Base-by-base conservation (phyloP, 306 rosid species). In the Glycine soja region DNA sequence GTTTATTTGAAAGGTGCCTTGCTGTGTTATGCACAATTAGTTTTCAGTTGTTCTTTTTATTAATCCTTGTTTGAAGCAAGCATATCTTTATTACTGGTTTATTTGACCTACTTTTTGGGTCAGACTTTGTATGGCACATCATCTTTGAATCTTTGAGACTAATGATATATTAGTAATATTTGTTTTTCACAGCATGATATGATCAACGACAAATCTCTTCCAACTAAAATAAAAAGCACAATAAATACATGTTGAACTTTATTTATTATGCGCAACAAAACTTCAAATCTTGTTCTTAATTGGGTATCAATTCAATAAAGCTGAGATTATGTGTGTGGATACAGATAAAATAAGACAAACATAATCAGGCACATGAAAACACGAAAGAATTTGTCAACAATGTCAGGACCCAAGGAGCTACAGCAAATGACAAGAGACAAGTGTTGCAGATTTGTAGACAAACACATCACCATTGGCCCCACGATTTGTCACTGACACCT, bases 391-490 rank as follows among this genome's bases (percentile, higher is more conserved):
- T 79, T 80, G 86, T 80, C 81, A 85, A 82, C 72, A 76, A 57
- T 52, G 85, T 69, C 73, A 75, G 89, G 86, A 85, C 80, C 86
- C 81, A 85, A 84, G 40, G 87, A 87, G 75, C 57, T 85, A 79
- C 79, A 79, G 74, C 83, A 77, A 64, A 81, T 84, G 85, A 86
- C 70, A 88, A 83, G 80, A 81, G 85, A 88, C 83, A 70, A 61
- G 79, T 85, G 90, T 85, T 87, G 72, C 88, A 82, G 89, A 88
- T 88, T 84, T 83, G 82, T 85, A 74, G 92, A 87, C 90, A 90
- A 87, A 71, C 70, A 84, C 86, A 88, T 77, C 86, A 85, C 36
- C 69, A 74, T 64, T 77, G 92, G 94, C 79, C 92, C 96, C 91
- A 84, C 84, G 58, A 87, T 85, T 82, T 75, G 90, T 87, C 90